Base-by-base conservation (phyloP, 768 basidiomycete species). In the Agrocybe chaxingu region DNA sequence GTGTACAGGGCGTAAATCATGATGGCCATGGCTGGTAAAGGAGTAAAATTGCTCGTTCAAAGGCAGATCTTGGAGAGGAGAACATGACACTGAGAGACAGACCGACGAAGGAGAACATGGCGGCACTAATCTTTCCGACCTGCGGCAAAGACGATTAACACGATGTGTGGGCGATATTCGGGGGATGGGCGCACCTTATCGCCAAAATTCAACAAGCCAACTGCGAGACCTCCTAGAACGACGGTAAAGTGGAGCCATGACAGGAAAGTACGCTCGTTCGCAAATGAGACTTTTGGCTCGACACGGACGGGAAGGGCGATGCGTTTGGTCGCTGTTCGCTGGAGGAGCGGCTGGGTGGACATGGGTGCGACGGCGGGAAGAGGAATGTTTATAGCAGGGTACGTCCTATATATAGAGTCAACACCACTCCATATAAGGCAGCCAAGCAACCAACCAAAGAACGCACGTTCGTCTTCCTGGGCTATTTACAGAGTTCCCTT, bases 171-270 rank as follows among this genome's bases (percentile, higher is more conserved):
- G 11, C 16, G 11, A 34, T 13, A 47, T 13, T 35, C 55, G 46
- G 30, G n/a, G 19, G 45, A 52, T 18, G 42, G n/a, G 62, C 74
- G 52, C 51, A 87, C 93, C 73, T 91, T 91, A 68, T 98, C 97
- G 53, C 97, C 97, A 74, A 99, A 99, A 70, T 99, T 99, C 60
- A 99, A 76, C 50, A 99, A 71, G 8, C 97, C 97, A 10, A 98
- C 94, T 1, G 94, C 90, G 41, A 99, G 80, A 50, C 97, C 97
- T 29, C 96, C 95, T 7, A 99, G 84, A 51, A 99, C 92, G 70
- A 98, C 93, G 36, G 95, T 94, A 67, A 97, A 98, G 69, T 97
- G 94, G 43, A 98, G 80, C 97, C 96, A 98, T 79, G 94, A 95
- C 40, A 99, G 78, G 72, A 98, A 98, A 0, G 97, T 94, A 49